A percentile compares a stretch with the other conserved stretches of the same genome.
phyloP scores from a whole-genome alignment of 2,329 filamentous ascomycete species.

The Gremmenia infestans region DNA sequence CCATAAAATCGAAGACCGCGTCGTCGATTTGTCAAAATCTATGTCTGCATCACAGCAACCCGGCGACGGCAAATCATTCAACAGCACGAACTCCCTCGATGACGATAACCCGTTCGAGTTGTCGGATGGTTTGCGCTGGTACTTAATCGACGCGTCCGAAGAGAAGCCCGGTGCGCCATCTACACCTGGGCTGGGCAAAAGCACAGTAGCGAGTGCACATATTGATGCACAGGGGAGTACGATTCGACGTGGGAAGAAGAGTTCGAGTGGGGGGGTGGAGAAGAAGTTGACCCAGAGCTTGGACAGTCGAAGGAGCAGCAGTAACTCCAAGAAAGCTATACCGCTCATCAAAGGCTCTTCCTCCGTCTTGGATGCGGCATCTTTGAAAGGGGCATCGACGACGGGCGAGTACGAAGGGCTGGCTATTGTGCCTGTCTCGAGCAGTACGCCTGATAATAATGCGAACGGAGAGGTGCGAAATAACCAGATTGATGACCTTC shows the following conservation, averaged over 20 bases:
- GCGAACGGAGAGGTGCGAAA: constrained; percentile 24
- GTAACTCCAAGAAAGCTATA: constrained; percentile 72
- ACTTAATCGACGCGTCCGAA: constrained; percentile 87
- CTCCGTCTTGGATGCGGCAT: constrained; percentile 21
- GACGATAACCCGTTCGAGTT: constrained; percentile 97
- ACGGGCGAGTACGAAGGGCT: constrained; percentile 22
- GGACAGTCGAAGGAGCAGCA: constrained; percentile 85
- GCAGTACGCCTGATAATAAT: constrained; percentile 14
- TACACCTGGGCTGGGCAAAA: constrained; percentile 89
- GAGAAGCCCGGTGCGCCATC: constrained; percentile 88
- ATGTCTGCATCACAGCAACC: constrained; percentile 36
- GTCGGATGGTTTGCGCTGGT: constrained; percentile 93
- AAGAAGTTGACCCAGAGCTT: constrained; percentile 81
- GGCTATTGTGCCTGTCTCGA: constrained; percentile 7
- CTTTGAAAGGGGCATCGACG: constrained; percentile 19
- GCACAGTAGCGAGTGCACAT: constrained; percentile 81
- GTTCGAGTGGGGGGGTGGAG: constrained; percentile 53
- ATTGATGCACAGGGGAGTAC: constrained; percentile 79
- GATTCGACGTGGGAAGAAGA: constrained; percentile 43
- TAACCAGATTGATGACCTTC: constrained; percentile 24
- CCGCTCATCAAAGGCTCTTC: constrained; percentile 30
- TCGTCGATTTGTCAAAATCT: constrained; percentile 85
- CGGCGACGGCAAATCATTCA: constrained; percentile 39
- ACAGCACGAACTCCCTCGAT: constrained; percentile 51
- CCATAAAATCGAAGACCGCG: constrained; percentile 81